Conservation (phyloP, 2,329 filamentous ascomycete species). For the Emmonsiellopsis sp. region DNA sequence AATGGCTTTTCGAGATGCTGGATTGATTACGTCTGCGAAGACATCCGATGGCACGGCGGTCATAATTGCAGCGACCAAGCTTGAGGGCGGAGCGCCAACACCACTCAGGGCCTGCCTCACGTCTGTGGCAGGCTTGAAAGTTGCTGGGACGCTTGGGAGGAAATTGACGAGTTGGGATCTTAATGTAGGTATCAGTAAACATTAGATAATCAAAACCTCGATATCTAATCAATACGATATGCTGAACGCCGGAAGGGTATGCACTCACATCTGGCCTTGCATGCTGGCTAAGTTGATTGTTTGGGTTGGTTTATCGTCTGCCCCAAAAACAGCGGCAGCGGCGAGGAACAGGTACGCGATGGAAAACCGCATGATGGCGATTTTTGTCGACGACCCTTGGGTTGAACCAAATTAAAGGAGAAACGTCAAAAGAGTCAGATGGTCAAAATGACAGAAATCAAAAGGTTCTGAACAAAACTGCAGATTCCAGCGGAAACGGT, state of each 20-base stretch:
- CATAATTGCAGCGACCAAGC: conserved; percentile 23
- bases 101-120: not conserved
- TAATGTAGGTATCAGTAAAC: not conserved
- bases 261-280: not conserved
- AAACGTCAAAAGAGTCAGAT: no score
- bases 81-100: conserved; percentile 11
- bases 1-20: conserved; percentile 20
- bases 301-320: not conserved
- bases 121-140: not conserved
- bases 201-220: not conserved
- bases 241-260: no score
- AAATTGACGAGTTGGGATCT: not conserved
- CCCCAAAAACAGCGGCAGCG: not conserved
- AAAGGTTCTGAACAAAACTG: no score
- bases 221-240: no score
- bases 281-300: not conserved
- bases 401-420: not conserved
- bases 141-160: not conserved
- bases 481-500: no score
- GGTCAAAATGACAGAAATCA: no score
- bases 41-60: conserved; percentile 23
- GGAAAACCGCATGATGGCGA: not conserved
- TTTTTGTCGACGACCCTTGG: not conserved
- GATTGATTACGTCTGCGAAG: conserved; percentile 22
- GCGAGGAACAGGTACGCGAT: not conserved